Percentiles rank a stretch among this genome's conserved stretches.
Evolutionary conservation across 2,329 filamentous ascomycete genomes (phyloP).

Genomic region (Cytospora piceicola): DNA sequence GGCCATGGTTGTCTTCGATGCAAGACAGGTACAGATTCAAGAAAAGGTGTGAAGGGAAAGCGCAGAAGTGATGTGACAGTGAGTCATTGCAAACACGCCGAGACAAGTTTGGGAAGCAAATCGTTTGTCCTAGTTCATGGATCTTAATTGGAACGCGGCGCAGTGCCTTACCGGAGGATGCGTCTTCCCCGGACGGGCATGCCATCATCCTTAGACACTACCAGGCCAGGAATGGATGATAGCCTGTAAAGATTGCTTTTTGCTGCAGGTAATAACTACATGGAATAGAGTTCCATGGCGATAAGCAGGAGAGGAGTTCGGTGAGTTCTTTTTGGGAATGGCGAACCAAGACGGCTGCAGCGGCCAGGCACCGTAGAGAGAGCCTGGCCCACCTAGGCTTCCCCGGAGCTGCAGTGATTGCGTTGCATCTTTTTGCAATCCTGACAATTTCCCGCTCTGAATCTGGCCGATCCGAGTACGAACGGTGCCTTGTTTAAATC

Average conservation of each 20-base stretch:
- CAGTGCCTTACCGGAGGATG: slow-evolving; percentile 17
- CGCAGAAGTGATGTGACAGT: slow-evolving; percentile 15
- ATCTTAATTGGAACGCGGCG: slow-evolving; percentile 28
- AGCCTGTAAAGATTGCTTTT: slow-evolving; percentile 11
- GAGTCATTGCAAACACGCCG: slow-evolving; percentile 27
- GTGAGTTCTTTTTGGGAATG: slow-evolving; percentile 6
- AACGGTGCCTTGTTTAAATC: not conserved
- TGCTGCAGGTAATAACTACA: not conserved
- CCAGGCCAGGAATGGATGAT: slow-evolving; percentile 13
- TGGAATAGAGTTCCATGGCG: not conserved
- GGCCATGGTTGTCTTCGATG: slow-evolving; percentile 11
- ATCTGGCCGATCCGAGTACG: not conserved
- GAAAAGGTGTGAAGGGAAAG: slow-evolving; percentile 17
- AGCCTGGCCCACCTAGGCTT: slow-evolving; percentile 5
- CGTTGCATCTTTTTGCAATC: slow-evolving; percentile 1
- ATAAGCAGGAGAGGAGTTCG: not conserved
- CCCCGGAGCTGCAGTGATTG: slow-evolving; percentile 4
- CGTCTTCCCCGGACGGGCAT: slow-evolving; percentile 17
- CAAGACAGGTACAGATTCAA: slow-evolving; percentile 9
- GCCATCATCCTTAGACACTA: slow-evolving; percentile 7
- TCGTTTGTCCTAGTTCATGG: slow-evolving; percentile 20
- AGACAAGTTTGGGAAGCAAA: slow-evolving; percentile 22
- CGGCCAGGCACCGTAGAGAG: slow-evolving; percentile 8
- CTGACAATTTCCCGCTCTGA: not conserved
- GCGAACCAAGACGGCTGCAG: slow-evolving; percentile 23